These are phyloP conservation scores for Xylaria sp. DNA, from an alignment of 495 filamentous ascomycete genomes.

Conservation along the genomic window DNA sequence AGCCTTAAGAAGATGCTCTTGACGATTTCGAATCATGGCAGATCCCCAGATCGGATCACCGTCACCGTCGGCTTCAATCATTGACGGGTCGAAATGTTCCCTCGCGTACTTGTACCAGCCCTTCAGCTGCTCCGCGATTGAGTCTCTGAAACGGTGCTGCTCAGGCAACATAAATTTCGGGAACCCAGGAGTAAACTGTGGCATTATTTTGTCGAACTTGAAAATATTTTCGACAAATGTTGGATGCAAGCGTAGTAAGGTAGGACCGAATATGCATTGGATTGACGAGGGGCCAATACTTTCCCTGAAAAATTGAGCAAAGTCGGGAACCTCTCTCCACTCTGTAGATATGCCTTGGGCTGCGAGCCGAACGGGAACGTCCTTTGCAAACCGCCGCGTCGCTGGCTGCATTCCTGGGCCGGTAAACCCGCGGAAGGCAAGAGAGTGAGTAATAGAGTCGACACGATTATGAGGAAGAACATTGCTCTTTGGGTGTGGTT, in stretches of 20 bases:
- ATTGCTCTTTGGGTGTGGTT: slow-evolving; percentile 14
- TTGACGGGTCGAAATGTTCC: slow-evolving; percentile 7
- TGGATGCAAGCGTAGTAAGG: slow-evolving; percentile 6
- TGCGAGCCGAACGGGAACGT: neutral
- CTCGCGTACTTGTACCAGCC: slow-evolving; percentile 24
- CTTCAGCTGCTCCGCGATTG: slow-evolving; percentile 12
- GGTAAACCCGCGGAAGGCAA: slow-evolving; percentile 4
- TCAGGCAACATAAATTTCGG: slow-evolving; percentile 15
- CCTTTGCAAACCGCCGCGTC: neutral
- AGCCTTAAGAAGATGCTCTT: slow-evolving; percentile 19
- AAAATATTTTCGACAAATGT: slow-evolving; percentile 19
- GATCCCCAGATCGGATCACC: slow-evolving; percentile 25
- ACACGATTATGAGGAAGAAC: slow-evolving; percentile 17
- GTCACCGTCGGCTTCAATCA: slow-evolving; percentile 23
- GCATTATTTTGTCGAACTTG: slow-evolving; percentile 15
- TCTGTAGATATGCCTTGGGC: slow-evolving; percentile 19
- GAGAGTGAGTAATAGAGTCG: slow-evolving; percentile 12
- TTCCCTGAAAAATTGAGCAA: slow-evolving; percentile 15
- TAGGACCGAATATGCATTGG: slow-evolving; percentile 21
- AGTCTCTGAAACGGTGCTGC: slow-evolving; percentile 15
- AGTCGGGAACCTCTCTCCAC: slow-evolving; percentile 24
- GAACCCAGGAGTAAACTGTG: slow-evolving; percentile 6
- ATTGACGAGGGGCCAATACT: slow-evolving; percentile 17
- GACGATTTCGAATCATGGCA: slow-evolving; percentile 16
- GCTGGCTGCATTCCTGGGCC: slow-evolving; percentile 14